Evolutionary conservation across 164 flowering plant species (phyloP), one percentile per base, ranked within the genome.

Genomic region (Piper longum): DNA sequence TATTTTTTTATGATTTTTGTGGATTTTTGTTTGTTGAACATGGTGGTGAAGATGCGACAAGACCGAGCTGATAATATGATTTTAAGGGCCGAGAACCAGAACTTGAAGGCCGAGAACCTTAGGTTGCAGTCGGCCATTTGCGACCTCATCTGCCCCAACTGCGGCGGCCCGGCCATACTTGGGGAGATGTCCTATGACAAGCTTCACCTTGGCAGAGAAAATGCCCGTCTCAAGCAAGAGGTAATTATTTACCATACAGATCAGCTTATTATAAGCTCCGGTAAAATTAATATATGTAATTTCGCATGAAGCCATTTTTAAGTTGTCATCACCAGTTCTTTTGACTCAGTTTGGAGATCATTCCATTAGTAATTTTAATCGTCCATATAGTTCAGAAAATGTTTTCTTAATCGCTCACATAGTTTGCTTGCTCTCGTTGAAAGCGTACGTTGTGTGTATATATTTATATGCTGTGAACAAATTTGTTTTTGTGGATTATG

Each of bases 211-310:
- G 89, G 97, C 4, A 64, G 85, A 13, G 97, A 90, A 72, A 93
- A 93, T 79, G 90, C 91, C 1, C 72, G 92, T 3, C 95, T 93
- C 75, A 86, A 86, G 70, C 96, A 90, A 26, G 96, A 93, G 97
- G 99, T 92, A 63, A 0, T 7, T 16, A 17, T 26, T 0, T 52
- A 17, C 48, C 11, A 44, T 18, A 26, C 2, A 0, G 36, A 26
- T 26, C 36, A 26, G 36, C 36, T 26, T 26, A n/a, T 26, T 26
- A 26, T 26, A 26, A 26, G 36, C 36, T 26, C 36, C 36, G 1
- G 36, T 26, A 0, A 26, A 26, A 26, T 26, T 26, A 26, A 26
- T 0, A 26, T 26, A 26, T 26, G 36, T 26, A 26, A 26, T 26
- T 26, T 26, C 36, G 36, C 36, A 26, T 26, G 36, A 26, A 26